Conservation (phyloP, 169 alveolate species). For the Plasmodium vinckei region DNA sequence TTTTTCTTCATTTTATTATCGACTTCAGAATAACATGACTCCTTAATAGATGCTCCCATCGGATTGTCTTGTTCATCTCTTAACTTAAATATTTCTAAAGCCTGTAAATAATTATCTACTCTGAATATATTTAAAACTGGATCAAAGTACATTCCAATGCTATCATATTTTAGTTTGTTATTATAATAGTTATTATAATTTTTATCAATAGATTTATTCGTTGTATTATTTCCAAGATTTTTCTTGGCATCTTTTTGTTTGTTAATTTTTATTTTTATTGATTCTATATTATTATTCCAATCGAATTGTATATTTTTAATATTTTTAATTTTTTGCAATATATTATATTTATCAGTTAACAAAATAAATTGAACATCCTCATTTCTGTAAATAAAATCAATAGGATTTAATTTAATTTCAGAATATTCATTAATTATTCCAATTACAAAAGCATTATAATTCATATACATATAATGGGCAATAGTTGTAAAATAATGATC, state of each 20-base stretch:
- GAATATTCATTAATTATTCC: conserved; percentile 58
- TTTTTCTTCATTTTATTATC: too few species aligned
- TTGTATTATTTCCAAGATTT: neutral
- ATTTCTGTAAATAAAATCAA: conserved; percentile 31
- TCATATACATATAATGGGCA: conserved; percentile 64
- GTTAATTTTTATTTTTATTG: conserved; percentile 20
- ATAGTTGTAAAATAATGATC: conserved; percentile 59
- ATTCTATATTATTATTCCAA: conserved; percentile 42
- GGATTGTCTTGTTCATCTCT: neutral
- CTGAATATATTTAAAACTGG: conserved; percentile 65
- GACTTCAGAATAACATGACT: too few species aligned
- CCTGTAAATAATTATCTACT: conserved; percentile 69
- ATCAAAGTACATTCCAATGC: conserved; percentile 20
- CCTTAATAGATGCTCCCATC: too few species aligned
- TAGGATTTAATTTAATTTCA: conserved; percentile 57
- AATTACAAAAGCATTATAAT: conserved; percentile 64
- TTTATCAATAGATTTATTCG: neutral
- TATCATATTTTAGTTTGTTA: neutral
- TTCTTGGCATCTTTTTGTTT: neutral
- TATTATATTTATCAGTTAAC: conserved; percentile 43
- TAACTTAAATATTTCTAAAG: conserved; percentile 22
- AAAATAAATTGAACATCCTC: conserved; percentile 27
- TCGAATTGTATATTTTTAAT: conserved; percentile 39
- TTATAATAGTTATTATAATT: neutral
- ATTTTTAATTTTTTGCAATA: conserved; percentile 29